Evolutionary conservation across 164 flowering plant genomes (phyloP), one percentile per base, ranked within the genome.

Genomic region (Magnolia changhungtana): DNA sequence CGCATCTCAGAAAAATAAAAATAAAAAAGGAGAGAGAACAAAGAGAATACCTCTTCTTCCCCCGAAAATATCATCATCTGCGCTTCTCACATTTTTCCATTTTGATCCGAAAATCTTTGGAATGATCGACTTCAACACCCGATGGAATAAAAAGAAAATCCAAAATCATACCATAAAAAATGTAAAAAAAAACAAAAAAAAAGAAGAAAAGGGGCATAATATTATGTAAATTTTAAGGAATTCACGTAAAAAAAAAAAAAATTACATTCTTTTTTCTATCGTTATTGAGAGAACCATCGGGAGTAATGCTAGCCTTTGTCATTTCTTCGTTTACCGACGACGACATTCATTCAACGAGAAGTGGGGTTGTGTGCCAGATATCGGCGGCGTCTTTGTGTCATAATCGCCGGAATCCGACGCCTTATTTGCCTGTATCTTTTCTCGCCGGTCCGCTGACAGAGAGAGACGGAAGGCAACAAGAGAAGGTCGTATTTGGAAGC

Each of bases 181-280:
- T 0, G 4, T 37, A 7, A 7, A 37, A 14, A 24, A 65, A n/a
- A 21, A 8, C 29, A 27, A 20, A 29, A 65, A 7, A 19, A 61
- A 21, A 69, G 37, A 69, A 23, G 37, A 20, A 45, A 76, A 1
- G 49, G 18, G 20, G 49, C 21, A 21, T 21, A 65, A 5, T 11
- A 8, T n/a, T 65, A 8, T 20, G 10, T 21, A 65, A 7, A 21
- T 65, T 65, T 20, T 13, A 23, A 20, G 45, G 29, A 67, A 31
- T 9, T 29, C 18, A 13, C 8, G 7, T 31, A 67, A 8, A 67
- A 64, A 64, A 64, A 21, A 23, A 2, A 23, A 11, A 21, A 65
- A 21, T 19, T 79, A 91, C 94, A 90, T 83, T 91, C 82, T 91
- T 90, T 72, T 89, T 91, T 92, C 86, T 91, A 19, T 89, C 88